Evolutionary conservation across 1,139 yeast genomes (phyloP).

Genomic region (Lodderomyces metapsilosis): DNA sequence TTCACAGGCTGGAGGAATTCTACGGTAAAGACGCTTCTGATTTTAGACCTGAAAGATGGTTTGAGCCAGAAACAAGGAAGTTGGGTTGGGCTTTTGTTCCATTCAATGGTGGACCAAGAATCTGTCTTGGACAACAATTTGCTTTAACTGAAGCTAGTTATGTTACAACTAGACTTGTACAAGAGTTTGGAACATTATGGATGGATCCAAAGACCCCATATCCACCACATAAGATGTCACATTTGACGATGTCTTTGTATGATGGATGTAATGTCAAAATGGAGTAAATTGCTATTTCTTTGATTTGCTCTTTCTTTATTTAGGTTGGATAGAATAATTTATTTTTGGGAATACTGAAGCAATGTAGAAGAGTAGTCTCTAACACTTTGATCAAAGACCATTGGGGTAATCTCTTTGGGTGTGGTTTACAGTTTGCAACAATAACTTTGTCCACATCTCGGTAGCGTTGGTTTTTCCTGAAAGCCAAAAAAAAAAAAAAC

Average conservation of each 20-base stretch:
- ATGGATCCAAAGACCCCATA: slow-evolving; percentile 19
- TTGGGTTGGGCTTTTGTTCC: slow-evolving; percentile 54
- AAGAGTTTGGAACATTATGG: slow-evolving; percentile 23
- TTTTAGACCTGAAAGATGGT: slow-evolving; percentile 39
- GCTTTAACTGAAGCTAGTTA: slow-evolving; percentile 58
- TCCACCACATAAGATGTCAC: slow-evolving; percentile 35
- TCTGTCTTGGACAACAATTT: slow-evolving; percentile 60
- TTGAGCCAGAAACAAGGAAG: slow-evolving; percentile 24
- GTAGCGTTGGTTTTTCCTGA: background rate
- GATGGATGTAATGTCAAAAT: slow-evolving; percentile 24
- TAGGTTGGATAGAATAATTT: no score
- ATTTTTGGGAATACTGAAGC: no score
- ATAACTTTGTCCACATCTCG: background rate
- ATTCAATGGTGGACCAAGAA: slow-evolving; percentile 62
- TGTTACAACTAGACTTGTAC: slow-evolving; percentile 40
- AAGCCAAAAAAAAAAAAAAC: background rate
- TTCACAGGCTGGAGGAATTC: slow-evolving; percentile 37
- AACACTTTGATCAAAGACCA: no score
- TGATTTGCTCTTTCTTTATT: no score
- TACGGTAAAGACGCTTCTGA: slow-evolving; percentile 48
- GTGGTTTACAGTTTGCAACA: slow-evolving; percentile 3
- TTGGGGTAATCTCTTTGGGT: no score
- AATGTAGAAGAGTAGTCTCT: no score
- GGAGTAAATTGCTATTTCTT: slow-evolving; percentile 5
- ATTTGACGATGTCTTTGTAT: slow-evolving; percentile 31